These are phyloP conservation scores for Aspergillus biplanus DNA, from an alignment of 495 filamentous ascomycete species.

Conservation along the genomic window DNA sequence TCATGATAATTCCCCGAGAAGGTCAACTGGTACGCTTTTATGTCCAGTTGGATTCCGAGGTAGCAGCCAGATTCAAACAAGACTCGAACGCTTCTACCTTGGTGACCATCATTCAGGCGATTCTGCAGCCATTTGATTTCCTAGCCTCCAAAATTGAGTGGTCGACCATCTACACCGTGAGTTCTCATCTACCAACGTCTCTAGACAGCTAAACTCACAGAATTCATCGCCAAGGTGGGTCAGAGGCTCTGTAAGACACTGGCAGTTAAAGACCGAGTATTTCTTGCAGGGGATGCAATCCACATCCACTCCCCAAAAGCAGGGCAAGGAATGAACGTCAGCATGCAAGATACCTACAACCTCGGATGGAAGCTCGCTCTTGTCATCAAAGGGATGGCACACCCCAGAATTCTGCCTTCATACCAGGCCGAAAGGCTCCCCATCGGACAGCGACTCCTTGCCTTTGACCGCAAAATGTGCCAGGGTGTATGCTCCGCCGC, in stretches of 20 bases:
- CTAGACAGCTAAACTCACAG: no score
- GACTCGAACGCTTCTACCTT: slow-evolving; percentile 7
- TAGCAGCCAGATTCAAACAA: slow-evolving; percentile 7
- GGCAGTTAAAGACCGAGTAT: slow-evolving; percentile 59
- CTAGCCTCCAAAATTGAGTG: slow-evolving; percentile 5
- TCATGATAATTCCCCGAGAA: slow-evolving; percentile 68
- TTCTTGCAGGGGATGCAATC: slow-evolving; percentile 30
- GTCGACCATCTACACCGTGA: slow-evolving; percentile 19
- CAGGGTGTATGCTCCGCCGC: slow-evolving; percentile 24
- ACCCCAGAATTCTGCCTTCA: slow-evolving; percentile 56
- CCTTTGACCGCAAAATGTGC: slow-evolving; percentile 58
- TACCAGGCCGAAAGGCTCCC: slow-evolving; percentile 64
- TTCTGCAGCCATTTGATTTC: slow-evolving; percentile 57
- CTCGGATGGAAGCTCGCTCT: slow-evolving; percentile 72
- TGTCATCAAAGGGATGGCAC: slow-evolving; percentile 54
- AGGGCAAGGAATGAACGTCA: slow-evolving; percentile 74
- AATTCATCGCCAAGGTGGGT: slow-evolving; percentile 49
- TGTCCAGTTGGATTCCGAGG: slow-evolving; percentile 51
- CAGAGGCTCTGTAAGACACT: slow-evolving; percentile 65
- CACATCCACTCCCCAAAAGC: slow-evolving; percentile 69
- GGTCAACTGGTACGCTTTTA: slow-evolving; percentile 65
- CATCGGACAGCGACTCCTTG: slow-evolving; percentile 66
- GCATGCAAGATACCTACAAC: slow-evolving; percentile 65
- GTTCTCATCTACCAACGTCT: neutral
- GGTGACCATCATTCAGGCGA: slow-evolving; percentile 48